Percentiles rank a stretch among this genome's conserved stretches.
phyloP scores from a whole-genome alignment of 352 stramenopile genomes.

The Globisporangium middletonii region DNA sequence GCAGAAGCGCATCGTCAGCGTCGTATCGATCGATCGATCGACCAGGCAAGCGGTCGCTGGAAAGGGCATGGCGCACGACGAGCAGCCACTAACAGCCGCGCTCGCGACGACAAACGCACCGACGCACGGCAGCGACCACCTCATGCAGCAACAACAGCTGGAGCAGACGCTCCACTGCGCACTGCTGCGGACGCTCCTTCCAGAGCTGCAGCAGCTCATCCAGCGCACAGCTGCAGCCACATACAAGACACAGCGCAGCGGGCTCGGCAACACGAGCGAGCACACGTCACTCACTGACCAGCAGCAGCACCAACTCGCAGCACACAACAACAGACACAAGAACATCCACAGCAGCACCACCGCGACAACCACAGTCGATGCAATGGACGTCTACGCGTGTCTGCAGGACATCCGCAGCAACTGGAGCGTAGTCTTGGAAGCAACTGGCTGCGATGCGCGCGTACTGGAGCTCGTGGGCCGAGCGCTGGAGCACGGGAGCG shows the following conservation, averaged over 20 bases:
- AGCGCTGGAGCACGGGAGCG: neutral
- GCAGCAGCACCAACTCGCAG: too few species aligned
- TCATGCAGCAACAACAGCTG: neutral
- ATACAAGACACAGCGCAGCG: neutral
- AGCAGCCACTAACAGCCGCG: too few species aligned
- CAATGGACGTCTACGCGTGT: neutral
- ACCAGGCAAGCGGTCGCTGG: too few species aligned
- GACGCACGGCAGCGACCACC: too few species aligned
- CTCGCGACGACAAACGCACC: too few species aligned
- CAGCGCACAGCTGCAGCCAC: neutral
- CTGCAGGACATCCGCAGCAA: neutral
- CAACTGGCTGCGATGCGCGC: neutral
- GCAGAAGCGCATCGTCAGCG: too few species aligned
- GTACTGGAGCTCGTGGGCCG: neutral
- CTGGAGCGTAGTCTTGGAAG: neutral
- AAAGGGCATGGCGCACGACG: too few species aligned
- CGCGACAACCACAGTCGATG: neutral
- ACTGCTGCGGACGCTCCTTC: neutral
- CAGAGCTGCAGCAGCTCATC: neutral
- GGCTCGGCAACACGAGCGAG: too few species aligned
- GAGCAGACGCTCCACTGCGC: neutral
- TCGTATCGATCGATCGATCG: too few species aligned
- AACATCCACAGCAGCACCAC: too few species aligned
- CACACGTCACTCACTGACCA: neutral
- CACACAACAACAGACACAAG: too few species aligned